Evolutionary conservation across 345 rosid genomes (phyloP), one percentile per base, ranked within the genome.

Genomic region (Euphorbia pulcherrima): DNA sequence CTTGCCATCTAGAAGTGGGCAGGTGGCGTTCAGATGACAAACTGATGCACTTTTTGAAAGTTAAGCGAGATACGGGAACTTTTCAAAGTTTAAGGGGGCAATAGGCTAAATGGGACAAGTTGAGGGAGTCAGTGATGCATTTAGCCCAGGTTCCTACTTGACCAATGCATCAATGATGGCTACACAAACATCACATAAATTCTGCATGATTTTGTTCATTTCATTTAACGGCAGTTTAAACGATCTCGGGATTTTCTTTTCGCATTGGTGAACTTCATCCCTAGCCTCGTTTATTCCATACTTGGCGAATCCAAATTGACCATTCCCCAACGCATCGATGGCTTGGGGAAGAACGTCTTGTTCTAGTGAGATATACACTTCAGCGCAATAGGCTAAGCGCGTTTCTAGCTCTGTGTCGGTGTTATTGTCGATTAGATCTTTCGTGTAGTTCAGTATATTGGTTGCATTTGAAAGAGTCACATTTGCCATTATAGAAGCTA

Each of bases 311-410:
- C 78, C 90, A 5, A 75, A 87, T n/a, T 77, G 81, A 1, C 87
- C 86, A 28, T 77, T 78, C 40, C 30, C 17, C 72, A 88, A 70
- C 5, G 90, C 92, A 0, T 72, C 82, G n/a, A 85, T 88, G 48
- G 93, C 97, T 68, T 92, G 96, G 56, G 98, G 96, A 24, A 92
- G 83, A 44, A 83, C 88, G 72, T 84, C 87, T 81, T 76, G 67
- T 20, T 88, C 96, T 11, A 88, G 86, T 3, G 93, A 88, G 20
- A 88, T 84, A 79, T 92, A 90, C 23, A 88, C 63, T 69, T 92
- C 96, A 0, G 90, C 90, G n/a, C 98, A 92, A 4, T 82, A 67
- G 37, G 90, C 91, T 67, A 92, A 62, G 0, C 83, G 84, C 17
- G 83, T 72, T 82, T 92, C 93, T 13, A 72, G 64, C 59, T 76